Base-by-base conservation (phyloP, 176 grass and related monocot species). In the Avena eriantha region DNA sequence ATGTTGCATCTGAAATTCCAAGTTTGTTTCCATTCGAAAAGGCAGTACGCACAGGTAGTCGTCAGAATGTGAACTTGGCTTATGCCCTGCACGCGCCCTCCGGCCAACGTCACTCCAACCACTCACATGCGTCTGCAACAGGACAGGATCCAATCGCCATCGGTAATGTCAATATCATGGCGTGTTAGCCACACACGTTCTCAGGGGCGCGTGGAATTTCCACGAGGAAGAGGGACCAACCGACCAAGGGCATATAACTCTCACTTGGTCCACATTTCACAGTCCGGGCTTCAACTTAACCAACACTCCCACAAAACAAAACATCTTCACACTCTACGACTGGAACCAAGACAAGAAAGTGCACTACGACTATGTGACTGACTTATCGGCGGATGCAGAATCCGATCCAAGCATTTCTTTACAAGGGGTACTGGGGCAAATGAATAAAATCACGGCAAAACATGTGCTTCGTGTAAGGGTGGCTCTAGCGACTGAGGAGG, bases 41-140 rank as follows among this genome's bases (percentile, higher is more conserved):
- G 15, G 7, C 15, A 10, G 15, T 67, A 17, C 12, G 70, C 1
- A 15, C 2, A 14, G 5, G 70, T 26, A 1, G 43, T 73, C 22
- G 43, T 73, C 70, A 74, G 46, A 75, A 75, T 75, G 72, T 75
- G 72, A 75, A 75, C 45, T 48, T 50, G 72, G 46, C 72, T 75
- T 75, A 75, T 75, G 72, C 72, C 72, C 46, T 51, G 72, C 46
- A 75, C 45, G 22, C 45, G 72, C 72, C 71, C n/a, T 10, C 4
- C 29, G 39, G 36, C 70, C 70, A 16, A 0, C 64, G 34, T 67
- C 64, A 67, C 14, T 17, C 64, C 1, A 5, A 8, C 29, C 63
- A 16, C 64, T 17, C 65, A 36, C 65, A 74, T 16, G 71, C 22
- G 2, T 31, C n/a, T 1, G 24, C 61, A 74, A 49, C 43, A 48